Evolutionary conservation across 2,329 filamentous ascomycete genomes (phyloP), one percentile per base, ranked within the genome.

Genomic region (Ascochyta koolunga): DNA sequence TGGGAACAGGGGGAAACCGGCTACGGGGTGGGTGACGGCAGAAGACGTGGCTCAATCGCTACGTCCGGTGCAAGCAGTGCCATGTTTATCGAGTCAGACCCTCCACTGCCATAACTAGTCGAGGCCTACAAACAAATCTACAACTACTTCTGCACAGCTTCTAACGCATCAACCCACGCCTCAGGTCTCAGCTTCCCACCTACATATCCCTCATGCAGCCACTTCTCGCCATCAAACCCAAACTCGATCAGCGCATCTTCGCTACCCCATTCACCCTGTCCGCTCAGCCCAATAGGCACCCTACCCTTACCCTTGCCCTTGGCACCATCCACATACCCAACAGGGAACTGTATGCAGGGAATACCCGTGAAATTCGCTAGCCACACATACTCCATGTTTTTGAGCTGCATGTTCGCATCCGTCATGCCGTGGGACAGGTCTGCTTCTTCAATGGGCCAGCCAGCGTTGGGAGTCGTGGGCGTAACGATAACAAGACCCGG

Each of bases 381-480:
- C 83, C 89, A 96, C 15, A 90, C 86, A 75, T 91, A 96, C 73
- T 88, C 85, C 91, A 96, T 96, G 68, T 85, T 90, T 22, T 83
- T 80, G n/a, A 96, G 78, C 15, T 85, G 87, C 56, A 77, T 80
- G 70, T 95, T 91, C 0, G 82, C 87, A 71, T 97, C 89, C 32
- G 82, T 87, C 61, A 91, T 79, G 2, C 93, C 93, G 40, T 80
- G 76, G 7, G 69, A 62, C 4, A 86, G 70, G 66, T 92, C 86
- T n/a, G 78, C 78, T 15, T 86, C 78, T 35, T 89, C 87, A 10
- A 87, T 85, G 36, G 84, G 83, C 89, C 90, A 96, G 10, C 92
- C 92, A 0, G 86, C 80, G 54, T 89, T 83, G 0, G 92, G 90
- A 3, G 86, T 85, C 1, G 91, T 92, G 0, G 93, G 93, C 2